Evolutionary conservation across 371 early-diverging fungal genomes (phyloP).

Genomic region (Thermomucor indicae-seudaticae): DNA sequence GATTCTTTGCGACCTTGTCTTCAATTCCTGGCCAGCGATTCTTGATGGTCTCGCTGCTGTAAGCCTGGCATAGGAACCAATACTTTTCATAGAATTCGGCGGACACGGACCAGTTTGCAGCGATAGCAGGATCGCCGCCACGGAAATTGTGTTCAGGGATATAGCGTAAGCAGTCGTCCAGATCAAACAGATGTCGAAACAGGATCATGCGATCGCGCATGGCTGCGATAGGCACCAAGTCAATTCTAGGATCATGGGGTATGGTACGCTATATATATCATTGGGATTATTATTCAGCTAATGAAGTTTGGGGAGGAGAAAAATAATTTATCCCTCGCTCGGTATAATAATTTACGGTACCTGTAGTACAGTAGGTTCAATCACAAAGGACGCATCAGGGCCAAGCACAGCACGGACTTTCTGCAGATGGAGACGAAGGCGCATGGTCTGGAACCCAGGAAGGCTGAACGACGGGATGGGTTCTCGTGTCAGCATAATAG

Average conservation of each 20-base stretch:
- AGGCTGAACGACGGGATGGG: constrained; percentile 22
- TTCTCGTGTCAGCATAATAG: constrained; percentile 16
- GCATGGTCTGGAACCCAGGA: constrained; percentile 35
- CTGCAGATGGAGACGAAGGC: constrained; percentile 31
- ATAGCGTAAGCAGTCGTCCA: constrained; percentile 50
- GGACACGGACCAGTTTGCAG: constrained; percentile 50
- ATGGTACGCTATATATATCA: constrained; percentile 26
- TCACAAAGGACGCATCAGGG: constrained; percentile 20
- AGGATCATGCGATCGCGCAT: constrained; percentile 60
- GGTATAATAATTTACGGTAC: constrained; percentile 11
- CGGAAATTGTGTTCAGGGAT: constrained; percentile 33
- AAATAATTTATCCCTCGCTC: too few species aligned
- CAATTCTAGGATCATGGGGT: constrained; percentile 58
- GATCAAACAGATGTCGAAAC: constrained; percentile 47
- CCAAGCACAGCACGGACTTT: constrained; percentile 18
- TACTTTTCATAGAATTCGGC: constrained; percentile 50
- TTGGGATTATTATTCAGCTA: neutral
- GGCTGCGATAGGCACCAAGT: constrained; percentile 50
- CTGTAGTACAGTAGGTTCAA: constrained; percentile 37
- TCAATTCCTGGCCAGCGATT: constrained; percentile 26
- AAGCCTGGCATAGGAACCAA: constrained; percentile 43
- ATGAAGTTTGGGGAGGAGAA: neutral
- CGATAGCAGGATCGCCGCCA: constrained; percentile 53
- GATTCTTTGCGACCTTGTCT: too few species aligned
- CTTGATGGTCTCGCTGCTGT: constrained; percentile 22